Base-by-base conservation (phyloP, 768 basidiomycete species). In the Candolleomyces efflorescens region DNA sequence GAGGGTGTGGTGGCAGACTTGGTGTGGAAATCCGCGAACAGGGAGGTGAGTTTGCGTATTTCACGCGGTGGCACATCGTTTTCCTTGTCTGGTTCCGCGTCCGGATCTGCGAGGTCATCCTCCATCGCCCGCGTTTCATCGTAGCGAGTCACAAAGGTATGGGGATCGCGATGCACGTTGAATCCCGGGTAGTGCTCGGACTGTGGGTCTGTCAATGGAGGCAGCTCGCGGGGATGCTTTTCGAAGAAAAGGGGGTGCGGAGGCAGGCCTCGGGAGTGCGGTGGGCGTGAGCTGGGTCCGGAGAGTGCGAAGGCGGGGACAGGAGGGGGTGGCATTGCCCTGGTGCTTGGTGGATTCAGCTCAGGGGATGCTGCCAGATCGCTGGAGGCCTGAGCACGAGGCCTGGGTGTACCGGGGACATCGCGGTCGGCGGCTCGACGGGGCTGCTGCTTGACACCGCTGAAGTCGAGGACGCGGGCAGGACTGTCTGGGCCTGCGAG, bases 111-210 rank as follows among this genome's bases (percentile, higher is more conserved):
- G 20, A 41, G 50, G 23, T 22, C 13, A 3, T 52, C 32, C 7
- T 32, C 56, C 13, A 49, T 5, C 1, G 53, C 18, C 46, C 24
- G 24, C 10, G 58, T 32, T n/a, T 53, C 51, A 37, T 54, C 45
- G 15, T 12, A 32, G 1, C 52, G 43, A 17, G 58, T 45, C 9
- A 66, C 55, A n/a, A 67, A 46, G 39, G 67, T 56, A 51, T 73
- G 66, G n/a, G 73, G 62, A 62, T 88, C 86, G 63, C 72, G 79
- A 63, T 79, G 78, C 45, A 87, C 78, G 39, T 72, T 68, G 62
- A 89, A 89, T 15, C 87, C 86, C 12, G 87, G 87, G 66, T 86
- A 87, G 62, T 88, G 87, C 39, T 78, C 73, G 15, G 85, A 86
- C 46, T 79, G 75, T 1, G 78, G 78, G 64, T 86, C 77, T 26